Evolutionary conservation across 2,329 filamentous ascomycete species (phyloP).

Genomic region (Verticillium nubilum): DNA sequence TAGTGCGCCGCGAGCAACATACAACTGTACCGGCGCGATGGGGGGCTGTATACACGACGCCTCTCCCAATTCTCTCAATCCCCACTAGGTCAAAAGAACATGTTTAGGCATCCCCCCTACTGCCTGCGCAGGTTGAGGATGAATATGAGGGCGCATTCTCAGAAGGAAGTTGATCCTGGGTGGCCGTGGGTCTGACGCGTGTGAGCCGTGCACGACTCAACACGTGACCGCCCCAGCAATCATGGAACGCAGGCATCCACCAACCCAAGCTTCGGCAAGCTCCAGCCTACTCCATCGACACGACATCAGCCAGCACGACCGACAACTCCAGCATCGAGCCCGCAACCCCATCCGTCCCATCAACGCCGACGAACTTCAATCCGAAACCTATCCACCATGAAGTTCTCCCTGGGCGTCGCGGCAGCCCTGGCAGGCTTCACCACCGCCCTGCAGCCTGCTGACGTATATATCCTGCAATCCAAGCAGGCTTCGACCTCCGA

Average conservation of each 20-base stretch:
- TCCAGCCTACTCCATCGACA: constrained; percentile 7
- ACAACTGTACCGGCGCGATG: too few relatives aligned
- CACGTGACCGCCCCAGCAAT: neutral
- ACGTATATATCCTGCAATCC: constrained; percentile 47
- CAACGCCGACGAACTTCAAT: constrained; percentile 1
- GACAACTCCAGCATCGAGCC: neutral
- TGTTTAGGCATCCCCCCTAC: neutral
- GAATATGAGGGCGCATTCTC: neutral
- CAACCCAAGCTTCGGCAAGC: constrained; percentile 3
- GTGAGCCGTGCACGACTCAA: neutral
- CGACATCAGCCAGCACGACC: neutral
- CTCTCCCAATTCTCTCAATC: too few relatives aligned
- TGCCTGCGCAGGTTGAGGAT: neutral
- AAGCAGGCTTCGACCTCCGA: constrained; percentile 23
- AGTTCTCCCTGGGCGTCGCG: constrained; percentile 33
- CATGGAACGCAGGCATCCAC: neutral
- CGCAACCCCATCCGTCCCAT: constrained; percentile 1
- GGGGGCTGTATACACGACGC: too few relatives aligned
- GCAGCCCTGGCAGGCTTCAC: constrained; percentile 31
- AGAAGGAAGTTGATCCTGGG: neutral
- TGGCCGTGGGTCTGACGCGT: neutral
- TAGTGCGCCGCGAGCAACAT: too few relatives aligned
- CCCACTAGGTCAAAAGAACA: neutral
- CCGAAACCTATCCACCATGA: constrained; percentile 27
- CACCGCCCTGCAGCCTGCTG: constrained; percentile 36